Conservation (phyloP, 2,329 filamentous ascomycete genomes). For the Stemphylium beticola region DNA sequence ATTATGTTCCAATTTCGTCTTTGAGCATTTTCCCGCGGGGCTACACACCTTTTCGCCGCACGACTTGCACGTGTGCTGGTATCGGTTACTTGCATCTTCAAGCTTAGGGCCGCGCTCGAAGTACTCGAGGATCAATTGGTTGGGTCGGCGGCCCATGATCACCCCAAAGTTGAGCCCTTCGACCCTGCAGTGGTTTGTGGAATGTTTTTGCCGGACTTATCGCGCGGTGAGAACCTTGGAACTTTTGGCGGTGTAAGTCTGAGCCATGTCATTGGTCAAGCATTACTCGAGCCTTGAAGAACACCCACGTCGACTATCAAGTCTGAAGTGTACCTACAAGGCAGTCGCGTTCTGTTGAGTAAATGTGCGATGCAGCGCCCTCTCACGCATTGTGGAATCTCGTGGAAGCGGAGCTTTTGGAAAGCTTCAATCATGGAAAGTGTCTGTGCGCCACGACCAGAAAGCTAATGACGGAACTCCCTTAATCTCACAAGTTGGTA, state of each 20-base stretch:
- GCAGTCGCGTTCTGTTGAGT: background rate
- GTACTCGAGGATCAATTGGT: constrained; percentile 84
- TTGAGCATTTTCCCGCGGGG: constrained; percentile 20
- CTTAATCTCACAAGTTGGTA: too few species aligned
- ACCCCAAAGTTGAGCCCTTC: constrained; percentile 11
- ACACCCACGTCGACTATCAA: background rate
- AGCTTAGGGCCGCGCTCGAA: constrained; percentile 88
- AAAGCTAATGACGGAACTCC: too few species aligned
- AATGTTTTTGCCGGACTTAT: constrained; percentile 18
- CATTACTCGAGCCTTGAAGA: background rate
- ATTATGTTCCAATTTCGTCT: constrained; percentile 5
- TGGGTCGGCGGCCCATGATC: constrained; percentile 80
- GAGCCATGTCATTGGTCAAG: background rate
- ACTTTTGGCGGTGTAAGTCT: constrained; percentile 3
- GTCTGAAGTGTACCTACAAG: background rate
- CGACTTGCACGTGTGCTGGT: constrained; percentile 86
- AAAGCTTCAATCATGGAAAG: too few species aligned
- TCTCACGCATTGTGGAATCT: too few species aligned
- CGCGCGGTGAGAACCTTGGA: constrained; percentile 13
- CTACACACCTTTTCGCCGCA: constrained; percentile 72
- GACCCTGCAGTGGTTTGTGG: constrained; percentile 10
- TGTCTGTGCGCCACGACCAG: too few species aligned
- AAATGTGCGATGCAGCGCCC: too few species aligned
- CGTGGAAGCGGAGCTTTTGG: too few species aligned
- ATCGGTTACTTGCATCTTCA: constrained; percentile 87